Evolutionary conservation across 495 filamentous ascomycete genomes (phyloP).

Genomic region (Hamigera avellanea): DNA sequence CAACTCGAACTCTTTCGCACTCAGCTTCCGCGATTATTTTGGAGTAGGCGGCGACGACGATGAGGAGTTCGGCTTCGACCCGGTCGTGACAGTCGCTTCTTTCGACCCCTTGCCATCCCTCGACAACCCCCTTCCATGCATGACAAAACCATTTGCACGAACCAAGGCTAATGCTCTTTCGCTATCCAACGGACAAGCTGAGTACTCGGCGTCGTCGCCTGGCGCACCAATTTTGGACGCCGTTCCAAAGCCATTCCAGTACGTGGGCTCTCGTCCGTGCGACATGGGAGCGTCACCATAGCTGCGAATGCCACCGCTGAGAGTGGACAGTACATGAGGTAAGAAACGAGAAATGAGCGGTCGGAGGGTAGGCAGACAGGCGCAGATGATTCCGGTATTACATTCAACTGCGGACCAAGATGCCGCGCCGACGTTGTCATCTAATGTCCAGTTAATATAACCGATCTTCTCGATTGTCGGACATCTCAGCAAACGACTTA

Average conservation of each 20-base stretch:
- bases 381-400: conserved; percentile 77
- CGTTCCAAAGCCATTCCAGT: conserved; percentile 22
- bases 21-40: no score
- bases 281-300: conserved; percentile 8
- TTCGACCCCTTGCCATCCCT: not conserved
- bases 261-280: conserved; percentile 8
- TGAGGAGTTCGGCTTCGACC: not conserved
- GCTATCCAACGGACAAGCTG: conserved; percentile 1
- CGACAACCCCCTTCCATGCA: not conserved
- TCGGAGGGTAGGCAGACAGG: conserved; percentile 78
- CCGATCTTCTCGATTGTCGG: no score
- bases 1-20: no score
- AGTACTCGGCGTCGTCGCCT: conserved; percentile 22
- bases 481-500: conserved; percentile 8
- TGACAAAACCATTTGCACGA: not conserved
- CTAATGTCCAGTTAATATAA: conserved; percentile 6
- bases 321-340: conserved; percentile 20
- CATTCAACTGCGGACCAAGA: conserved; percentile 87
- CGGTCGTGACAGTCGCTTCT: not conserved
- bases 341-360: conserved; percentile 49
- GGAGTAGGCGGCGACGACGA: not conserved
- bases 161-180: conserved; percentile 16
- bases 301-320: conserved; percentile 11
- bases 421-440: conserved; percentile 45
- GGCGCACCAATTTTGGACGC: conserved; percentile 20